Base-by-base conservation (phyloP, 331 rosid genomes). In the Cucumis variabilis region DNA sequence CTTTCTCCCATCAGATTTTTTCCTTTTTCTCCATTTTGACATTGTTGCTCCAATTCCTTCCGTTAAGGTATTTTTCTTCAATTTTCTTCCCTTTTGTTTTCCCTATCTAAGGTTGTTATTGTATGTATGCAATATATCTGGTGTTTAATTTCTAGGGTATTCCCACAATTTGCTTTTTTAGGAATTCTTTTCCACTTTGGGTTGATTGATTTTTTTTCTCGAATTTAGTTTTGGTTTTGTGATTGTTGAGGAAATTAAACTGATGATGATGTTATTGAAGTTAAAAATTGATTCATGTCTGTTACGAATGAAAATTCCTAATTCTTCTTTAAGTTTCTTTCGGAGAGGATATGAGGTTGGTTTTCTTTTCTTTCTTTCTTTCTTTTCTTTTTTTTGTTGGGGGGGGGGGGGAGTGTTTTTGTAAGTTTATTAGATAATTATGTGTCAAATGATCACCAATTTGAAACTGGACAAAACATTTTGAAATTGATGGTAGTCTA, bases 401-500 rank as follows among this genome's bases (percentile, higher is more conserved):
- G 37, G 37, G 37, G 37, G 37, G 37, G 37, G 37, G 37, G 4
- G 53, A 9, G 11, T 46, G 83, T 3, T 10, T 14, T 3, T 21
- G 20, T 27, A 51, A 46, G 62, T 58, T 20, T 75, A 75, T 33
- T 46, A 10, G 60, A 46, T 75, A 46, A 46, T 75, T 23, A 33
- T 37, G 78, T 72, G 78, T 72, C n/a, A 72, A 13, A 72, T 72
- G 24, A 33, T 30, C 78, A 72, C 24, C 50, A 15, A 33, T 78
- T 51, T 51, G 33, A 50, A 77, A 77, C 63, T 77, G 63, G 65
- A 78, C 15, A 51, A 78, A 77, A 30, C 63, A 50, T 24, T 79
- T 53, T 75, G 88, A 93, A 91, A 91, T 73, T 95, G 88, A 91
- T 93, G 98, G 99, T 96, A 48, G 92, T 82, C 66, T 74, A 78